Evolutionary conservation across 129 eudicot species (phyloP), one percentile per base, ranked within the genome.

Genomic region (Artemisia argyi): DNA sequence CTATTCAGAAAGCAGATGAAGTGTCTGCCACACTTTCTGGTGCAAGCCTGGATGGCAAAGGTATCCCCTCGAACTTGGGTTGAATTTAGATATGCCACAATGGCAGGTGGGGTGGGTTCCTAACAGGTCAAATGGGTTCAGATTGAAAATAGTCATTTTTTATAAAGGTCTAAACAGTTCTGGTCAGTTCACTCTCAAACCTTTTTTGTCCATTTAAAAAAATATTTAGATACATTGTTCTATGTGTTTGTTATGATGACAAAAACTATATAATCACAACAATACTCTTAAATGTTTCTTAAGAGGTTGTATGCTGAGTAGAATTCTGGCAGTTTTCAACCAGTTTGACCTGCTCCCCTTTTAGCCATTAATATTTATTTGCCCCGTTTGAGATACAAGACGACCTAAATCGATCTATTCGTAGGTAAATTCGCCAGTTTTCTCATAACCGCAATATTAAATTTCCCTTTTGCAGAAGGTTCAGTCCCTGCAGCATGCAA

Each of bases 401-500:
- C 16, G 19, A n/a, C 42, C 46, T 20, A 17, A 24, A 68, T 50
- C 54, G 24, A 30, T 57, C 51, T 24, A 66, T 30, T 8, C 16
- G 11, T 59, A 11, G 65, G 18, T 20, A 18, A 18, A n/a, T 8
- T 56, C 13, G 6, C 14, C 14, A 11, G 13, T 60, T 52, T 13
- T 52, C 18, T 17, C 5, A 17, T 59, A 18, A 24, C 15, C 72
- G 71, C 35, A 13, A 18, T 48, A n/a, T 63, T 69, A 10, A 11
- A 61, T 68, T 44, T 35, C 50, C 57, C 57, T 12, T 61, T 70
- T 62, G 86, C 95, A 87, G 97, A 87, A 77, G 91, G 78, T 83
- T 90, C 97, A 7, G 79, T 88, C 44, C 97, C 91, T n/a, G 91
- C 93, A 65, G 93, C 96, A 48, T 91, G 96, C 91, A 88, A 77